These are phyloP conservation scores for Sclerotinia glacialis DNA, from an alignment of 2,329 filamentous ascomycete species.

Conservation along the genomic window DNA sequence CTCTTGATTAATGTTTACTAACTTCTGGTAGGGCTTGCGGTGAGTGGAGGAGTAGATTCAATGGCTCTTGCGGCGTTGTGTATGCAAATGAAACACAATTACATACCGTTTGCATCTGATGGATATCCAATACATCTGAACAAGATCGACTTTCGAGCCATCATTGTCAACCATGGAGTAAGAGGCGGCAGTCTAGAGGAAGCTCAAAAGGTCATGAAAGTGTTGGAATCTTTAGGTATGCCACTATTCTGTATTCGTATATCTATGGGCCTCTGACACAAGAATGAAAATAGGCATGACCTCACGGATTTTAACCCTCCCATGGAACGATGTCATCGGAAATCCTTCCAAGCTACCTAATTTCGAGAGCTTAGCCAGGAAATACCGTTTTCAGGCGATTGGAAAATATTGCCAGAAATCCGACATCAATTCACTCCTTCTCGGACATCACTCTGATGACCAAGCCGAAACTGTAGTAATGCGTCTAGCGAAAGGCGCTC, in stretches of 20 bases:
- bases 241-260: background rate
- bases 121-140: background rate
- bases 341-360: conserved; percentile 52
- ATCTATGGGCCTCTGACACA: background rate
- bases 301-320: conserved; percentile 41
- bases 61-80: conserved; percentile 88
- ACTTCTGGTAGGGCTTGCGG: conserved; percentile 59
- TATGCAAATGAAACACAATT: conserved; percentile 42
- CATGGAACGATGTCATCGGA: conserved; percentile 49
- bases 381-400: conserved; percentile 68
- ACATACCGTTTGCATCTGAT: conserved; percentile 10
- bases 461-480: conserved; percentile 87
- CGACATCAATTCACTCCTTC: conserved; percentile 59
- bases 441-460: conserved; percentile 88
- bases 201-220: conserved; percentile 47
- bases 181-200: conserved; percentile 53
- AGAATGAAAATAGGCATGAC: conserved; percentile 31
- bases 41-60: conserved; percentile 95
- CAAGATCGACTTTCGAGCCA: conserved; percentile 42
- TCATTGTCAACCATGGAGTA: conserved; percentile 58
- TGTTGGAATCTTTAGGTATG: conserved; percentile 32
- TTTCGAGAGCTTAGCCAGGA: conserved; percentile 75
- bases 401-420: conserved; percentile 56
- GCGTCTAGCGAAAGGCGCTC: conserved; percentile 67
- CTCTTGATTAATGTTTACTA: background rate